A percentile compares a stretch with the other conserved stretches of the same genome.
Conservation (phyloP, 148 eudicot genomes). For the Chenopodium quinoa region DNA sequence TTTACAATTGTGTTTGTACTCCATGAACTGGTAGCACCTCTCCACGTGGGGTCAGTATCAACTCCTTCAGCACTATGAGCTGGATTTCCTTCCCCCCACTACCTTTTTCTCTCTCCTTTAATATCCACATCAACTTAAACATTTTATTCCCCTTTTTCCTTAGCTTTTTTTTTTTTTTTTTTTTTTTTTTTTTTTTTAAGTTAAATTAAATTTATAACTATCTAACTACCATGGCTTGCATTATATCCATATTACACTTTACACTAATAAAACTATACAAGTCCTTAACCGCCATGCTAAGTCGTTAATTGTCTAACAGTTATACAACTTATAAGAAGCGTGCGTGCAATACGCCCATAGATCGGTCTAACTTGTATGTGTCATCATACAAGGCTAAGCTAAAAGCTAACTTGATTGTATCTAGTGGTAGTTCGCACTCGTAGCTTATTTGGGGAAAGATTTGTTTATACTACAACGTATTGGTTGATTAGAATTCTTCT, state of each 20-base stretch:
- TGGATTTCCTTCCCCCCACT: constrained; percentile 10
- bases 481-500: constrained; percentile 14
- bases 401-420: too few species aligned
- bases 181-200: too few species aligned
- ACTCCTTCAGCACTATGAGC: constrained; percentile 22
- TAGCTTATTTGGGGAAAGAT: background rate
- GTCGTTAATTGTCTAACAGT: too few species aligned
- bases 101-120: background rate
- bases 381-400: too few species aligned
- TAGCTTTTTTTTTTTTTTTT: background rate
- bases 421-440: too few species aligned
- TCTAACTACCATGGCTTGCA: too few species aligned
- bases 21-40: constrained; percentile 29
- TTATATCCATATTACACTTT: too few species aligned
- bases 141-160: background rate
- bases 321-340: too few species aligned
- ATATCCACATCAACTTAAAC: background rate
- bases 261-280: too few species aligned
- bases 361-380: too few species aligned
- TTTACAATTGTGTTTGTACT: constrained; percentile 11
- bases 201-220: too few species aligned
- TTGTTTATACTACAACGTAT: background rate
- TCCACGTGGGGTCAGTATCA: constrained; percentile 33
- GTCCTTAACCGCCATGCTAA: too few species aligned
- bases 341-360: background rate